Evolutionary conservation across 352 stramenopile genomes (phyloP).

Genomic region (Elongisporangium prolatum): DNA sequence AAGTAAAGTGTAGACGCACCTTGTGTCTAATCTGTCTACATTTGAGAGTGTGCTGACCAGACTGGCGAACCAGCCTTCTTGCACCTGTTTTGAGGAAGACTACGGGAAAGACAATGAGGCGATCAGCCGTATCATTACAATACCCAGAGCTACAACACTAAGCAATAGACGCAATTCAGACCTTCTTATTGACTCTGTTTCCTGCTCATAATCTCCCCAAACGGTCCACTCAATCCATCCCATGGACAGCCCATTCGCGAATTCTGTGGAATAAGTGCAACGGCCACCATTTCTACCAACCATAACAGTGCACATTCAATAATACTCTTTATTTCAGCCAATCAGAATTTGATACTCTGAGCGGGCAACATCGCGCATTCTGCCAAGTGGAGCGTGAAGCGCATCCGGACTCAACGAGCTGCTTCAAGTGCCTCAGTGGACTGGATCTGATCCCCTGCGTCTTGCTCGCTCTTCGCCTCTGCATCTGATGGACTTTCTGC

Average conservation of each 20-base stretch:
- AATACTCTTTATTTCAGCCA: not conserved
- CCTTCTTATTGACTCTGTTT: not conserved
- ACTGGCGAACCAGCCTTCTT: too few species aligned
- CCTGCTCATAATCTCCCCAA: not conserved
- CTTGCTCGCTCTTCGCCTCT: not conserved
- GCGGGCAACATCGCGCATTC: not conserved
- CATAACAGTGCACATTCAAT: not conserved
- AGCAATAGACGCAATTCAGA: not conserved
- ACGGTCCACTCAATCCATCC: too few species aligned
- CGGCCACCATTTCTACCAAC: not conserved
- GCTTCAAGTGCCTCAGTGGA: not conserved
- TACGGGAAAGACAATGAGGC: not conserved
- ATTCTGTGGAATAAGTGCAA: too few species aligned
- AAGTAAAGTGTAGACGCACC: not conserved
- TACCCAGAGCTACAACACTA: too few species aligned
- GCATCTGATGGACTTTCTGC: not conserved
- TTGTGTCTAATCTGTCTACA: not conserved
- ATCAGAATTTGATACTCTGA: not conserved
- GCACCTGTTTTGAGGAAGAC: not conserved
- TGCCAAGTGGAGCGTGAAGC: not conserved
- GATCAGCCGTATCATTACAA: not conserved
- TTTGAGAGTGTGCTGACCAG: not conserved
- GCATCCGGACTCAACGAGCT: not conserved
- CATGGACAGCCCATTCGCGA: too few species aligned
- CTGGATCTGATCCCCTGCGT: not conserved